A percentile compares a stretch with the other conserved stretches of the same genome.
These are phyloP conservation scores for Maudiozyma barnettii DNA, from an alignment of 805 yeast genomes.

Conservation along the genomic window DNA sequence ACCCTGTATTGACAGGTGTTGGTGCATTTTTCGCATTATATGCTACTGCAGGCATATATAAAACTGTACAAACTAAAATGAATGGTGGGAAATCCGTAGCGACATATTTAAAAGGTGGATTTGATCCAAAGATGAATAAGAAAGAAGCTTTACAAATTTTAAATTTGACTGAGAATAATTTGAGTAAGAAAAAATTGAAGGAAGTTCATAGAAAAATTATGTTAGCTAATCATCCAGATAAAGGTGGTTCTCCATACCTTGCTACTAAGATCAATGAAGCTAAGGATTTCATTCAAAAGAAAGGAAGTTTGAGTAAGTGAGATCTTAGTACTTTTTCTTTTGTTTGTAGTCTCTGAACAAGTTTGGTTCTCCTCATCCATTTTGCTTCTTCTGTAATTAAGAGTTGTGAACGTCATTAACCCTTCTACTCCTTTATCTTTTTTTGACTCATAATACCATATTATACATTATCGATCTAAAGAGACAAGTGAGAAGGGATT, in stretches of 20 bases:
- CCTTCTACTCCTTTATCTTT: too few species aligned
- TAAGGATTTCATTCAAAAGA: constrained; percentile 40
- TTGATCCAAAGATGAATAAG: constrained; percentile 83
- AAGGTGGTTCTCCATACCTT: constrained; percentile 83
- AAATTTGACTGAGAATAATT: constrained; percentile 57
- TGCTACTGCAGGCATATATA: constrained; percentile 57
- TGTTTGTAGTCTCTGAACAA: not conserved
- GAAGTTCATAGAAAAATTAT: constrained; percentile 80
- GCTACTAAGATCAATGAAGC: constrained; percentile 94
- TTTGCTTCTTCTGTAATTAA: not conserved
- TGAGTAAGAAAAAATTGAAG: constrained; percentile 58
- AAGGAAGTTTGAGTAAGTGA: constrained; percentile 13
- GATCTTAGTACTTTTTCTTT: not conserved
- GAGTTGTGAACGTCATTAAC: too few species aligned
- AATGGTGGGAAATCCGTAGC: constrained; percentile 48
- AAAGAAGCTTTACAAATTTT: constrained; percentile 82
- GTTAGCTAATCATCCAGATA: constrained; percentile 91
- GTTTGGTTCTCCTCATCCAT: not conserved
- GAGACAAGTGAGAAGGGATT: too few species aligned
- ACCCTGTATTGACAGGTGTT: constrained; percentile 63
- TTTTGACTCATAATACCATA: too few species aligned
- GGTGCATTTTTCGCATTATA: constrained; percentile 61
- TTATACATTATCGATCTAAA: too few species aligned
- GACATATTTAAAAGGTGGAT: constrained; percentile 71
- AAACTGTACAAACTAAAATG: constrained; percentile 29